These are phyloP conservation scores for Coniochaeta sp. DNA, from an alignment of 2,329 filamentous ascomycete genomes.

Conservation along the genomic window DNA sequence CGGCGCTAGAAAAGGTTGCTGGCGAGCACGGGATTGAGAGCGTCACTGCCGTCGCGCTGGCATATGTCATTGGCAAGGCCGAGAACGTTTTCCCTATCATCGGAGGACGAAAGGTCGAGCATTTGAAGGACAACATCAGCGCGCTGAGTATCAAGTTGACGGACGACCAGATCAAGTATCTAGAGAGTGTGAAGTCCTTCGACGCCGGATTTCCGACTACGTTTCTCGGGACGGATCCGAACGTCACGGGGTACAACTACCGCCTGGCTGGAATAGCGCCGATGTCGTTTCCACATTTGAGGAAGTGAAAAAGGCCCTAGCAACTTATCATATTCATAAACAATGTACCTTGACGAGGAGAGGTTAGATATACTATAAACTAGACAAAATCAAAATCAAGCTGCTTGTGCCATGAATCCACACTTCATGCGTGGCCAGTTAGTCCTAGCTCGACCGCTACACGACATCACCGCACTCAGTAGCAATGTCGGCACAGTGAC, in stretches of 20 bases:
- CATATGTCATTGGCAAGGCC: conserved; percentile 43
- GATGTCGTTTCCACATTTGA: not conserved
- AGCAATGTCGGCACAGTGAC: too few species aligned
- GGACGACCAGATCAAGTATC: conserved; percentile 42
- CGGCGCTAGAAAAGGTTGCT: conserved; percentile 52
- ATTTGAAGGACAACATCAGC: conserved; percentile 46
- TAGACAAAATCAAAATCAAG: too few species aligned
- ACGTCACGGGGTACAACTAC: not conserved
- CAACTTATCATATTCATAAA: too few species aligned
- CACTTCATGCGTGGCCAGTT: too few species aligned
- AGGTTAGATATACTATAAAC: too few species aligned
- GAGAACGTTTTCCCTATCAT: conserved; percentile 46
- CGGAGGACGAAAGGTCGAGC: conserved; percentile 43
- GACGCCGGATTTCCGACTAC: conserved; percentile 46
- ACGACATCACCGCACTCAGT: too few species aligned
- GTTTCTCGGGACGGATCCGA: conserved; percentile 24
- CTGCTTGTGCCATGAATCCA: too few species aligned
- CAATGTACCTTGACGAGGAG: too few species aligned
- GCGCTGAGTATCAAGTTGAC: conserved; percentile 42
- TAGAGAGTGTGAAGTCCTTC: conserved; percentile 45
- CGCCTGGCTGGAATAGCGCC: not conserved
- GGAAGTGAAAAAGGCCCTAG: not conserved
- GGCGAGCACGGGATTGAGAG: conserved; percentile 43
- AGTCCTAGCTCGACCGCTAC: too few species aligned
- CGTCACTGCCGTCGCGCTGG: conserved; percentile 51